Percentiles rank a stretch among this genome's conserved stretches.
These are phyloP conservation scores for Zygosaccharomyces rouxii DNA, from an alignment of 805 yeast genomes.

Conservation along the genomic window DNA sequence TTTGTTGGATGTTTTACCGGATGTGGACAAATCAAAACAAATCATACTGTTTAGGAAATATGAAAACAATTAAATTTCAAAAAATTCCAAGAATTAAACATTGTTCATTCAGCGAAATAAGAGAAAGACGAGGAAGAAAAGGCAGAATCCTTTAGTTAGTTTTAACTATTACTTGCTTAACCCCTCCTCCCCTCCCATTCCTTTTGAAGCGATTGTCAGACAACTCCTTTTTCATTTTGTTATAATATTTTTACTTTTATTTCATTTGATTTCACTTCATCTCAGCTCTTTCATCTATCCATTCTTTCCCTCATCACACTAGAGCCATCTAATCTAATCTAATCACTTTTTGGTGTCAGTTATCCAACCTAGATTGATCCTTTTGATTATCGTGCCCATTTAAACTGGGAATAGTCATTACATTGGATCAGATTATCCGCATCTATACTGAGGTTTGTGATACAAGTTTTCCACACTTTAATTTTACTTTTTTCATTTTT, in stretches of 20 bases:
- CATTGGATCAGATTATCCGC: background rate
- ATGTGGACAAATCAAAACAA: conserved; percentile 1
- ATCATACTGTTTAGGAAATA: conserved; percentile 1
- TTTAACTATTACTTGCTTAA: background rate
- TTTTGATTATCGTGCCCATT: background rate
- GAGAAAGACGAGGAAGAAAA: background rate
- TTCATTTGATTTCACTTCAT: background rate
- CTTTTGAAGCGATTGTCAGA: background rate
- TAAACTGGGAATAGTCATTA: background rate
- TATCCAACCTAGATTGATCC: background rate
- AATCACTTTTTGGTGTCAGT: background rate
- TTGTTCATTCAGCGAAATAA: background rate
- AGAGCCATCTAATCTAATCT: background rate
- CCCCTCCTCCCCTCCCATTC: background rate
- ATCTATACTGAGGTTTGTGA: background rate
- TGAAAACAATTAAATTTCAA: conserved; percentile 3
- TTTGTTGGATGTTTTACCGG: conserved; percentile 2
- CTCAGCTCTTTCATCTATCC: background rate
- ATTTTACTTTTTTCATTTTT: background rate
- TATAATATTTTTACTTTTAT: background rate
- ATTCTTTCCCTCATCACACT: background rate
- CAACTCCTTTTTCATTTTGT: background rate
- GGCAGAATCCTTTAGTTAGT: background rate
- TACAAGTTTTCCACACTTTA: background rate
- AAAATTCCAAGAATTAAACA: conserved; percentile 1